Conservation (phyloP, 1,284 basidiomycete genomes). For the Mrakiaceae sp. region DNA sequence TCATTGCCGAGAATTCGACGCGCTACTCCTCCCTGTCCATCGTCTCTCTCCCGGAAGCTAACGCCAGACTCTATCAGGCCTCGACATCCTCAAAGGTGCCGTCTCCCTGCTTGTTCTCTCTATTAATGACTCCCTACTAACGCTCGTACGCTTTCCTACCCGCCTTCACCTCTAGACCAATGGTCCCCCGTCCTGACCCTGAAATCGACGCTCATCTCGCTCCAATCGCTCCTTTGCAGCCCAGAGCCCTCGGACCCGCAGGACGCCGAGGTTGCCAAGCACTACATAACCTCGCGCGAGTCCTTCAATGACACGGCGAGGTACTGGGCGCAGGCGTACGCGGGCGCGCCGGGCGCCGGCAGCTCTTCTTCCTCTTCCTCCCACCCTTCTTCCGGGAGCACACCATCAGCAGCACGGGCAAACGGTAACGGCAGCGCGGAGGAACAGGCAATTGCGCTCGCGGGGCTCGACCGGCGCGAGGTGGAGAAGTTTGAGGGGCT, state of each 20-base stretch:
- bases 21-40: too few relatives aligned
- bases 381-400: not conserved
- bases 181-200: conserved; percentile 77
- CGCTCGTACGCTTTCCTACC: conserved; percentile 19
- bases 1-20: too few relatives aligned
- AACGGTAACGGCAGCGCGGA: conserved; percentile 21
- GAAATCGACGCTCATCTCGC: conserved; percentile 90
- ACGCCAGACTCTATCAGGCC: not conserved
- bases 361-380: not conserved
- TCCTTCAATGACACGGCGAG: conserved; percentile 86
- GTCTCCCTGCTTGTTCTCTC: conserved; percentile 33
- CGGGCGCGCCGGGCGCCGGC: conserved; percentile 46
- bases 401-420: not conserved
- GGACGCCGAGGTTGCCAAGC: conserved; percentile 93
- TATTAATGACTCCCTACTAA: not conserved
- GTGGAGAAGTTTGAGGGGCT: conserved; percentile 38
- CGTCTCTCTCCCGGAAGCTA: too few relatives aligned
- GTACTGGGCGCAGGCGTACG: conserved; percentile 88
- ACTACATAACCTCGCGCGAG: conserved; percentile 71
- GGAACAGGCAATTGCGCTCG: conserved; percentile 32
- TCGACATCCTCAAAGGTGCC: conserved; percentile 76
- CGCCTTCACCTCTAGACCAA: conserved; percentile 19
- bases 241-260: conserved; percentile 96
- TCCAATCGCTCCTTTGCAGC: conserved; percentile 89
- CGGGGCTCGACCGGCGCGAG: conserved; percentile 38